Conservation (phyloP, 306 rosid genomes). For the Vachellia collinsii region DNA sequence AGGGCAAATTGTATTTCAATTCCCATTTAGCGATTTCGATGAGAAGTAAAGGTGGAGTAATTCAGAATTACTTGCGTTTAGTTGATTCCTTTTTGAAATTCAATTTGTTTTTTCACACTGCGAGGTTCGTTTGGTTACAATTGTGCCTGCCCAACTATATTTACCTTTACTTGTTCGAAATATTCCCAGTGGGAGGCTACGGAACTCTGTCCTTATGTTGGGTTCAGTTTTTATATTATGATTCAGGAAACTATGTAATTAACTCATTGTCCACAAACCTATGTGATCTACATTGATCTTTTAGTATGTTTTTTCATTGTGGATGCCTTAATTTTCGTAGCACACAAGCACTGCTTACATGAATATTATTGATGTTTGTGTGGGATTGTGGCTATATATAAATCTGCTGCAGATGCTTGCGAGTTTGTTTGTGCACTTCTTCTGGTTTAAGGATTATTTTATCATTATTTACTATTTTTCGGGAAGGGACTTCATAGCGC, state of each 20-base stretch:
- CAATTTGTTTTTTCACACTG: background rate
- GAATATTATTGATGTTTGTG: background rate
- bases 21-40: background rate
- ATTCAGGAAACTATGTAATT: background rate
- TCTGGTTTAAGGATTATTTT: constrained; percentile 20
- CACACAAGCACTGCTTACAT: background rate
- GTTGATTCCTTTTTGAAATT: background rate
- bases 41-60: background rate
- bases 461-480: background rate
- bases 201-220: background rate
- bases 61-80: constrained; percentile 15
- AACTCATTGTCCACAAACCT: background rate
- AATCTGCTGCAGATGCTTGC: constrained; percentile 10
- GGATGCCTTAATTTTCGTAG: background rate
- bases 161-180: background rate
- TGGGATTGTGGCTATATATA: constrained; percentile 17
- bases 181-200: background rate
- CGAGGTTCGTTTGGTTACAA: background rate
- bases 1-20: constrained; percentile 24
- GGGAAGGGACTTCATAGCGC: constrained; percentile 99
- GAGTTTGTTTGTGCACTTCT: constrained; percentile 12
- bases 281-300: background rate
- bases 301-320: background rate
- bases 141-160: background rate
- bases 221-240: background rate